Percentiles rank a stretch among this genome's conserved stretches.
phyloP scores from a whole-genome alignment of 208 protist genomes.

The Trypanosoma rangeli region DNA sequence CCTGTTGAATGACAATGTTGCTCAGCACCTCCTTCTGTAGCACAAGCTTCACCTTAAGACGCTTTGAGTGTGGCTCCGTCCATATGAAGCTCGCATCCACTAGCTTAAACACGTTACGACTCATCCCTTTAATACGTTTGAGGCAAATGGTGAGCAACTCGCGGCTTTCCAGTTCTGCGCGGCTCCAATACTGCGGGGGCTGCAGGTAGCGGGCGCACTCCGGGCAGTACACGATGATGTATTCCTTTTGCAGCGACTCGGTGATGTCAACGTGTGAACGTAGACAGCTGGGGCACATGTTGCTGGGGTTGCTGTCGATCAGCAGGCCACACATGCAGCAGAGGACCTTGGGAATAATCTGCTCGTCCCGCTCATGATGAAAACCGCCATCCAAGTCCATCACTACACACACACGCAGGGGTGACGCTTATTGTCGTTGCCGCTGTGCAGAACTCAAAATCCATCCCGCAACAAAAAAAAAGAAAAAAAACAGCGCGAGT shows the following conservation, averaged over 20 bases:
- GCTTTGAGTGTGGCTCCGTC: conserved; percentile 99
- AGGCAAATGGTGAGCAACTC: conserved; percentile 98
- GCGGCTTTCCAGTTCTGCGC: conserved; percentile 95
- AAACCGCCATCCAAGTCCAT: conserved; percentile 64
- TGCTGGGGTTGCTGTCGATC: conserved; percentile 97
- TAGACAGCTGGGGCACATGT: conserved; percentile 99
- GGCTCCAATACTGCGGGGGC: conserved; percentile 96
- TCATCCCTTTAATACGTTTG: conserved; percentile 96
- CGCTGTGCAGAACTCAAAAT: conserved; percentile 21
- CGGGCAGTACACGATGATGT: conserved; percentile 94
- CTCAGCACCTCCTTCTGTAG: conserved; percentile 98
- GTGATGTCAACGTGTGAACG: conserved; percentile 97
- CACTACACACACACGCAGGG: conserved; percentile 6
- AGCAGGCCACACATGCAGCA: conserved; percentile 97
- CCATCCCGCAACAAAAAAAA: neutral
- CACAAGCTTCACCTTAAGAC: conserved; percentile 98
- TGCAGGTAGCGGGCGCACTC: conserved; percentile 96
- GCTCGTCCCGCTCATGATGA: conserved; percentile 17
- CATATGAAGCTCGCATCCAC: conserved; percentile 99
- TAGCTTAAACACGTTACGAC: conserved; percentile 91
- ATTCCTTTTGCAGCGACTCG: conserved; percentile 96
- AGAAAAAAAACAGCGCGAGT: neutral
- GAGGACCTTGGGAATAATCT: conserved; percentile 80
- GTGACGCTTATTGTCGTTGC: neutral
- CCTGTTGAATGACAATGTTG: conserved; percentile 97